Evolutionary conservation across 176 grass and related monocot species (phyloP), one percentile per base, ranked within the genome.

Genomic region (Poa annua): DNA sequence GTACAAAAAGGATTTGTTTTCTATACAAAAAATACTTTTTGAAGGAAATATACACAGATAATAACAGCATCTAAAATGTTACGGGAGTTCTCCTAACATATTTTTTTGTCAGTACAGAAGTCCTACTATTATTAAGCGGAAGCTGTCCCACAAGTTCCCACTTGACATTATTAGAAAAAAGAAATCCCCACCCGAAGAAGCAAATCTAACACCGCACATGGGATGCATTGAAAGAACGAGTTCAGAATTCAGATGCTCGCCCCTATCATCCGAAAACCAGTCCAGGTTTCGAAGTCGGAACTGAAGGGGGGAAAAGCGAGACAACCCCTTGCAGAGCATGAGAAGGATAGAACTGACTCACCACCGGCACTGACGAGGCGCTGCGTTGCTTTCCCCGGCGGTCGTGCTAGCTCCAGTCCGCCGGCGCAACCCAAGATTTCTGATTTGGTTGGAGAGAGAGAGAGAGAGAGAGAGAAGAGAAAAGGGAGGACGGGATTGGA

Each of bases 281-380:
- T 11, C 45, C 81, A 34, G 76, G 44, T 59, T 53, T 83, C 69
- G 50, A 85, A 16, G 73, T 5, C 6, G 13, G 29, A 29, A 29
- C 29, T 29, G 29, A 29, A 29, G 29, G 29, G 29, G 29, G 29
- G 29, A 29, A 48, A 71, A 56, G 33, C 44, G 17, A 6, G 20
- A 21, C 7, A 56, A 61, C 36, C 13, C 52, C 24, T 3, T 48
- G 25, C 7, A 15, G 41, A 67, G 50, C 26, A 80, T 68, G 77
- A 17, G 74, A 39, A 16, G 67, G 78, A 64, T 16, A 22, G 17
- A 19, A 42, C 50, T 12, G 25, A 86, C 88, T 89, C 79, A 86
- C 87, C 87, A 36, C 20, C 39, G 11, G 12, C 48, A 74, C 57
- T 5, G 4, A 21, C 51, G 55, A 84, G 67, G 57, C 73, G 48